Conservation (phyloP, 2,329 filamentous ascomycete species). For the Colletotrichum siamense region DNA sequence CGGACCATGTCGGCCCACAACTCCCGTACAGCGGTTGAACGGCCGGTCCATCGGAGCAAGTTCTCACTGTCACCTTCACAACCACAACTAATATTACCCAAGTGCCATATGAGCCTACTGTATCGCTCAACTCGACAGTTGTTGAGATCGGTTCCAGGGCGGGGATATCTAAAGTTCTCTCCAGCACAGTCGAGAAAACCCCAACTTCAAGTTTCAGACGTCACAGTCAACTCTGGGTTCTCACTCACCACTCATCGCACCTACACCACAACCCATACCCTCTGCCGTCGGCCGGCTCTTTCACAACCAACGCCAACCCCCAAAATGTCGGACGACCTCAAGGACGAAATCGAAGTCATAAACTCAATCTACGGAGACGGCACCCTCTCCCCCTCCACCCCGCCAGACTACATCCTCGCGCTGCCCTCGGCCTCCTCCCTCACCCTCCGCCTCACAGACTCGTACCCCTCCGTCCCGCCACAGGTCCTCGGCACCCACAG, state of each 20-base stretch:
- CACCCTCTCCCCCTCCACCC: constrained; percentile 56
- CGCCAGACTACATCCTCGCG: constrained; percentile 63
- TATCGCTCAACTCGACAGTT: not conserved
- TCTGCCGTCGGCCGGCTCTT: not conserved
- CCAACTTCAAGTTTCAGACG: not conserved
- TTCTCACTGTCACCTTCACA: not conserved
- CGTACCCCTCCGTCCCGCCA: constrained; percentile 80
- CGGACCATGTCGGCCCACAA: not conserved
- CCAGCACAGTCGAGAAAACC: not conserved
- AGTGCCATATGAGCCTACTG: not conserved
- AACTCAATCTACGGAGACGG: constrained; percentile 82
- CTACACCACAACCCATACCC: not conserved
- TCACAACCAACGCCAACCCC: not conserved
- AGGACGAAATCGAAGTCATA: constrained; percentile 79
- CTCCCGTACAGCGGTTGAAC: not conserved
- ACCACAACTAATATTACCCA: not conserved
- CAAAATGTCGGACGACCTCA: constrained; percentile 25
- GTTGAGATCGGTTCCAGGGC: not conserved
- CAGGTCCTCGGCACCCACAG: constrained; percentile 79
- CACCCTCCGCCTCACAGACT: constrained; percentile 69
- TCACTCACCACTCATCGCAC: not conserved
- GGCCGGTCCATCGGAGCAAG: not conserved
- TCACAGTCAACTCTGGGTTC: not conserved
- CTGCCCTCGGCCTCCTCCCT: constrained; percentile 68
- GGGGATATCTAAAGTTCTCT: accelerated